A percentile compares a stretch with the other conserved stretches of the same genome.
Evolutionary conservation across 1,139 yeast species (phyloP).

Genomic region (Saccharomyces hybrid): DNA sequence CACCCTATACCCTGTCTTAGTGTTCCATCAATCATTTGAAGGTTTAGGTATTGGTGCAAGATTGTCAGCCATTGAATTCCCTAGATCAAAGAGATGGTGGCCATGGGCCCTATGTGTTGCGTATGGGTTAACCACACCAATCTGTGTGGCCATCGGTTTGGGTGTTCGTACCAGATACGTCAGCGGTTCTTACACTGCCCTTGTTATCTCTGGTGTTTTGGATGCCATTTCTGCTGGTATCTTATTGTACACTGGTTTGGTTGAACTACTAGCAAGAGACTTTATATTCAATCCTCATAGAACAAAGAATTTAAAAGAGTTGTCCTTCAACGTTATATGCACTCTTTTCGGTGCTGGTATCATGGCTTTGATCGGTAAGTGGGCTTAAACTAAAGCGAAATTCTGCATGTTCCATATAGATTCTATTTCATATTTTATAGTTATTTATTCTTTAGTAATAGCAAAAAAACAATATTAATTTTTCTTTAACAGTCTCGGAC

Average conservation of each 20-base stretch:
- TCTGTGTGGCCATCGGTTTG: slow-evolving; percentile 77
- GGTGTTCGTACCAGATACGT: slow-evolving; percentile 67
- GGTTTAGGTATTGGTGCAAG: slow-evolving; percentile 89
- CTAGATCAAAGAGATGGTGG: slow-evolving; percentile 35
- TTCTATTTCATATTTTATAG: not conserved
- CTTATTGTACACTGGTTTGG: slow-evolving; percentile 74
- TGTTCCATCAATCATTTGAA: slow-evolving; percentile 89
- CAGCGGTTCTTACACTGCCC: slow-evolving; percentile 57
- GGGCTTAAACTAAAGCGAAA: slow-evolving; percentile 50
- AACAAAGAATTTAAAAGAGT: slow-evolving; percentile 40
- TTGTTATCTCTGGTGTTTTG: slow-evolving; percentile 68
- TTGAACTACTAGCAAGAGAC: slow-evolving; percentile 84
- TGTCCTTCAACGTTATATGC: slow-evolving; percentile 30
- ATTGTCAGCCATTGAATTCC: slow-evolving; percentile 65
- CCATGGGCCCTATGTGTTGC: slow-evolving; percentile 56
- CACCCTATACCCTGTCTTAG: slow-evolving; percentile 67
- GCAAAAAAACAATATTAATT: not conserved
- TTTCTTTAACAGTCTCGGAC: not conserved
- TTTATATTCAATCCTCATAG: slow-evolving; percentile 58
- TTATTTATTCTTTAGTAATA: not conserved
- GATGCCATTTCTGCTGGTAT: slow-evolving; percentile 85
- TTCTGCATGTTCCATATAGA: not conserved
- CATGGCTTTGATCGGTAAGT: slow-evolving; percentile 79
- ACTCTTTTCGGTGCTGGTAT: slow-evolving; percentile 57
- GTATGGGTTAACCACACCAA: slow-evolving; percentile 72